Percentiles rank a stretch among this genome's conserved stretches.
Evolutionary conservation across 768 basidiomycete species (phyloP).

Genomic region (Mycena olivaceomarginata): DNA sequence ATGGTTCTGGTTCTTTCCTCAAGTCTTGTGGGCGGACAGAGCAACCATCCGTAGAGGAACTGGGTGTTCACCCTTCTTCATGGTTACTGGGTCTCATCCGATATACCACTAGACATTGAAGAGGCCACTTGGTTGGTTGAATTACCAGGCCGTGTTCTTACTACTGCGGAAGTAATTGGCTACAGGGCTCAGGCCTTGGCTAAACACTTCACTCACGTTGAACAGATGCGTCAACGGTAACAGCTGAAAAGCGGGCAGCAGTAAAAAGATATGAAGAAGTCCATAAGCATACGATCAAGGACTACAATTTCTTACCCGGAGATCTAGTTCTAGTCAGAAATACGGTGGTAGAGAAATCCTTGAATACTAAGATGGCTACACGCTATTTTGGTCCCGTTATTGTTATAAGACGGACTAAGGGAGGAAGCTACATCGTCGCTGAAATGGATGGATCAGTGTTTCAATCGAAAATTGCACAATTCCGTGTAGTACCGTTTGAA

Average conservation of each 20-base stretch:
- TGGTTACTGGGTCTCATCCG: conserved; percentile 51
- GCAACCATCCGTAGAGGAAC: not conserved
- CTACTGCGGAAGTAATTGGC: conserved; percentile 48
- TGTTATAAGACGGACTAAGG: conserved; percentile 50
- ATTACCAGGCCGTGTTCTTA: conserved; percentile 39
- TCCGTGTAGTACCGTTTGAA: conserved; percentile 46
- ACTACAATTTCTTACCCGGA: conserved; percentile 55
- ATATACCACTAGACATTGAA: conserved; percentile 48
- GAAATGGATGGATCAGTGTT: conserved; percentile 23
- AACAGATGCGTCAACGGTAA: conserved; percentile 3
- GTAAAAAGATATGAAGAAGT: conserved; percentile 10
- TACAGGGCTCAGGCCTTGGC: conserved; percentile 47
- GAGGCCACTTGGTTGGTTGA: conserved; percentile 53
- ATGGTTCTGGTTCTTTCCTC: conserved; percentile 3
- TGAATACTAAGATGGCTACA: conserved; percentile 51
- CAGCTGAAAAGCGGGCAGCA: not conserved
- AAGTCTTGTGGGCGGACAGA: not conserved
- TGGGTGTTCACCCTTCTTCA: not conserved
- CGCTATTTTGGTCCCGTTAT: conserved; percentile 58
- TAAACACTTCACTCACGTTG: conserved; percentile 37
- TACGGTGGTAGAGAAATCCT: conserved; percentile 52
- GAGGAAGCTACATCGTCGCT: conserved; percentile 46
- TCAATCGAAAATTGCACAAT: conserved; percentile 6
- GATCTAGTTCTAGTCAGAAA: conserved; percentile 55
- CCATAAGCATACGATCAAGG: conserved; percentile 43